Percentiles rank a stretch among this genome's conserved stretches.
phyloP scores from a whole-genome alignment of 2,329 filamentous ascomycete genomes.

The Hymenoscyphus linearis region DNA sequence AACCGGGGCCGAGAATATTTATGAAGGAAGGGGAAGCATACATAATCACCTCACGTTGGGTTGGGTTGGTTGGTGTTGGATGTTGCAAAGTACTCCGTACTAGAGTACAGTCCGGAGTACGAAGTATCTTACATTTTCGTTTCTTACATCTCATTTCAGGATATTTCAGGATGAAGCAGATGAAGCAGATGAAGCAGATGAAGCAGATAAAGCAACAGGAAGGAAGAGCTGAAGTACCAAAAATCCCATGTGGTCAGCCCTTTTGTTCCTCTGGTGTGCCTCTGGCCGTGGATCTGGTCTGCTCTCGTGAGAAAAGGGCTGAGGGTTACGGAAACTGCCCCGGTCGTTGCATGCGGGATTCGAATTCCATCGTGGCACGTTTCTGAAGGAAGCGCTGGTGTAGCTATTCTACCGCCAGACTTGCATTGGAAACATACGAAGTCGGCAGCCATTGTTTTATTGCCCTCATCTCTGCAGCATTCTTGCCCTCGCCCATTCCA shows the following conservation, averaged over 20 bases:
- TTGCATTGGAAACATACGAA: background rate
- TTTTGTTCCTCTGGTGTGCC: too few species aligned
- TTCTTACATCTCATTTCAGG: background rate
- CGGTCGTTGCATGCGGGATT: background rate
- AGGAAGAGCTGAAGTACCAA: background rate
- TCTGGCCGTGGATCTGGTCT: background rate
- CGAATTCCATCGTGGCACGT: background rate
- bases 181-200: too few species aligned
- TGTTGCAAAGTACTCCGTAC: too few species aligned
- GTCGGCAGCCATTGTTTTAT: slow-evolving; percentile 6
- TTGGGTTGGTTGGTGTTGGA: too few species aligned
- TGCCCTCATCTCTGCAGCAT: slow-evolving; percentile 23
- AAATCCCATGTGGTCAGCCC: background rate
- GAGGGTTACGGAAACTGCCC: background rate
- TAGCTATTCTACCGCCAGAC: background rate
- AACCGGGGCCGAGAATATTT: slow-evolving; percentile 1
- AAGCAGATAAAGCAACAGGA: too few species aligned
- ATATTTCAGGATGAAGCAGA: too few species aligned
- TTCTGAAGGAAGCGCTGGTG: background rate
- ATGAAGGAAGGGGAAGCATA: slow-evolving; percentile 7
- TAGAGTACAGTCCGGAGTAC: too few species aligned
- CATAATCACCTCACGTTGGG: too few species aligned
- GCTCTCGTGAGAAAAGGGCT: background rate
- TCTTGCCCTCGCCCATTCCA: slow-evolving; percentile 25
- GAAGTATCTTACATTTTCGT: background rate